Percentiles rank a stretch among this genome's conserved stretches.
phyloP scores from a whole-genome alignment of 345 rosid genomes.

The Theobroma cacao region DNA sequence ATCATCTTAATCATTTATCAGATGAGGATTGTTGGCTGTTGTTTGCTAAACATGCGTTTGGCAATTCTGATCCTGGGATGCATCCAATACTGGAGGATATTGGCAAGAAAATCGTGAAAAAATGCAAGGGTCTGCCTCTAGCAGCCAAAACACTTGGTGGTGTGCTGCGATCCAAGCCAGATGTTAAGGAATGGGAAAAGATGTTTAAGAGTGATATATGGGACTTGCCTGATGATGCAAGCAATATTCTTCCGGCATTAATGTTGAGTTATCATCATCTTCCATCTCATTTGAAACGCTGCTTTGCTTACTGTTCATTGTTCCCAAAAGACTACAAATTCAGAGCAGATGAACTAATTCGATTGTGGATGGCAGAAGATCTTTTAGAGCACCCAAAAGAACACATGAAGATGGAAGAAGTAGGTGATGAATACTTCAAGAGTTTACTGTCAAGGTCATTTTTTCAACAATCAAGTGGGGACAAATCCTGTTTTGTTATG shows the following conservation, averaged over 20 bases:
- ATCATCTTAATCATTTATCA: slow-evolving; percentile 18
- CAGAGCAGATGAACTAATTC: slow-evolving; percentile 6
- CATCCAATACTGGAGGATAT: slow-evolving; percentile 8
- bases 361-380: slow-evolving; percentile 19
- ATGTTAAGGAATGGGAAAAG: slow-evolving; percentile 12
- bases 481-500: neutral
- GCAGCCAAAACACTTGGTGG: slow-evolving; percentile 16
- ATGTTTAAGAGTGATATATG: slow-evolving; percentile 10
- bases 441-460: neutral
- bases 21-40: slow-evolving; percentile 26
- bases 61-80: neutral
- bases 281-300: slow-evolving; percentile 19
- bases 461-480: neutral
- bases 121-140: slow-evolving; percentile 26
- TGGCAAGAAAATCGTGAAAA: slow-evolving; percentile 17
- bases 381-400: neutral
- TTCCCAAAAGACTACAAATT: slow-evolving; percentile 18
- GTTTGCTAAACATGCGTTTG: slow-evolving; percentile 24
- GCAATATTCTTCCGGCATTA: slow-evolving; percentile 3
- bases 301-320: slow-evolving; percentile 24
- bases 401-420: neutral
- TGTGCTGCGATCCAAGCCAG: neutral
- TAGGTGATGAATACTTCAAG: neutral
- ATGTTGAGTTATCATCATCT: slow-evolving; percentile 16
- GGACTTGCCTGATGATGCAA: slow-evolving; percentile 8